These are phyloP conservation scores for Mycena crocata DNA, from an alignment of 768 basidiomycete genomes.

Conservation along the genomic window DNA sequence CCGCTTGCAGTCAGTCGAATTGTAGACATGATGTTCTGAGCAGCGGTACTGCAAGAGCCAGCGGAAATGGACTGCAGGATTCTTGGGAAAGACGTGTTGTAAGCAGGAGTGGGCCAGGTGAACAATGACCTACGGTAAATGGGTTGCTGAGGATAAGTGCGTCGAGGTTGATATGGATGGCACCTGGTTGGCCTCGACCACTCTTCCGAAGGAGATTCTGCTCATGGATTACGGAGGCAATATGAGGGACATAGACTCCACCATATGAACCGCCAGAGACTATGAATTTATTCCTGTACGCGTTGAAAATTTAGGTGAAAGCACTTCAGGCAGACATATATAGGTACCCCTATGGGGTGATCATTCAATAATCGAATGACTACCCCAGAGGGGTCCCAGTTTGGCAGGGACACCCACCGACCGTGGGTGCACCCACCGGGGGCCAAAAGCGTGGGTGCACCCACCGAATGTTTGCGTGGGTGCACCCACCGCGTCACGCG, in stretches of 20 bases:
- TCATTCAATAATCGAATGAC: no score
- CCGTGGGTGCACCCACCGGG: no score
- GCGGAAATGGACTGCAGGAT: slow-evolving; percentile 39
- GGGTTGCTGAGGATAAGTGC: slow-evolving; percentile 48
- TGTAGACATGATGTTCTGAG: slow-evolving; percentile 40
- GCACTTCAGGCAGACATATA: no score
- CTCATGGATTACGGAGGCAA: slow-evolving; percentile 49
- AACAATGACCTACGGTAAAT: slow-evolving; percentile 24
- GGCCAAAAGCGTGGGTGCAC: no score
- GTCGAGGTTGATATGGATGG: slow-evolving; percentile 45
- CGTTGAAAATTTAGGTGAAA: no score
- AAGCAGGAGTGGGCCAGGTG: background rate
- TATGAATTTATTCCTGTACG: slow-evolving; percentile 40
- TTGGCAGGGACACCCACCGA: no score
- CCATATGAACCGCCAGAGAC: slow-evolving; percentile 49
- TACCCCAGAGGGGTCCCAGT: no score
- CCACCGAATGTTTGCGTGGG: no score
- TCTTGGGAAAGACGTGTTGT: slow-evolving; percentile 23
- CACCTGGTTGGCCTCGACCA: slow-evolving; percentile 34
- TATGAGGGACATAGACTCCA: slow-evolving; percentile 49
- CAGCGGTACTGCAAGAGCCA: slow-evolving; percentile 47
- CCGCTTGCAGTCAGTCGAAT: slow-evolving; percentile 41
- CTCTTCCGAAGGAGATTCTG: slow-evolving; percentile 41
- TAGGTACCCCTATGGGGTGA: no score
- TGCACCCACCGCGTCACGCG: no score